A percentile compares a stretch with the other conserved stretches of the same genome.
These are phyloP conservation scores for Aspergillus leporis DNA, from an alignment of 495 filamentous ascomycete species.

Conservation along the genomic window DNA sequence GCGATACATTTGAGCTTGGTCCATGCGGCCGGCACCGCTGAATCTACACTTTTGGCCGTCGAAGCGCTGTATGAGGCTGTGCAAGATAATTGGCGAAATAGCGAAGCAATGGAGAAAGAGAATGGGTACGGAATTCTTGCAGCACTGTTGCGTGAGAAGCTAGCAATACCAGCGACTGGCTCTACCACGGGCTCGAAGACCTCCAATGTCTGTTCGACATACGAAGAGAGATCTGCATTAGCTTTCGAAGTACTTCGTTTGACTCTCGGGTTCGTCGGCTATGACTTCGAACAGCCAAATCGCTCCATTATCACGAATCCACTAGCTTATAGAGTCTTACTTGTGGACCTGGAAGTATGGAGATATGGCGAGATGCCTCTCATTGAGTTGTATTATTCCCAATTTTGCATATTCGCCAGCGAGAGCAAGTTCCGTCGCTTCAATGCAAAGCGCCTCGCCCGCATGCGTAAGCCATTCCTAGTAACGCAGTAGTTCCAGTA, in stretches of 20 bases:
- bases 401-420: slow-evolving; percentile 80
- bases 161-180: slow-evolving; percentile 48
- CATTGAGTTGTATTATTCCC: slow-evolving; percentile 86
- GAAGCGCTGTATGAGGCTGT: slow-evolving; percentile 82
- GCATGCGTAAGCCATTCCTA: slow-evolving; percentile 75
- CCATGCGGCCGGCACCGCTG: slow-evolving; percentile 67
- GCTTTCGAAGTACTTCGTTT: slow-evolving; percentile 70
- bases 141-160: slow-evolving; percentile 71
- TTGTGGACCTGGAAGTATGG: slow-evolving; percentile 94
- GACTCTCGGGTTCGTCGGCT: slow-evolving; percentile 85
- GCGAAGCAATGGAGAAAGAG: slow-evolving; percentile 95
- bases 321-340: slow-evolving; percentile 83
- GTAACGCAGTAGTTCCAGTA: neutral
- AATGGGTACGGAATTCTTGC: slow-evolving; percentile 92
- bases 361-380: slow-evolving; percentile 69
- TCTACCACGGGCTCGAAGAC: slow-evolving; percentile 34
- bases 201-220: slow-evolving; percentile 28
- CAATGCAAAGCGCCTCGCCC: slow-evolving; percentile 77
- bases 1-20: slow-evolving; percentile 81
- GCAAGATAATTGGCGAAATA: slow-evolving; percentile 91
- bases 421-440: slow-evolving; percentile 89
- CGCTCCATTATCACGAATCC: slow-evolving; percentile 94
- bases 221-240: slow-evolving; percentile 60
- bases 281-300: slow-evolving; percentile 69
- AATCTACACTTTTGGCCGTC: slow-evolving; percentile 72